These are phyloP conservation scores for Marasmius oreades DNA, from an alignment of 1,284 basidiomycete species.

Conservation along the genomic window DNA sequence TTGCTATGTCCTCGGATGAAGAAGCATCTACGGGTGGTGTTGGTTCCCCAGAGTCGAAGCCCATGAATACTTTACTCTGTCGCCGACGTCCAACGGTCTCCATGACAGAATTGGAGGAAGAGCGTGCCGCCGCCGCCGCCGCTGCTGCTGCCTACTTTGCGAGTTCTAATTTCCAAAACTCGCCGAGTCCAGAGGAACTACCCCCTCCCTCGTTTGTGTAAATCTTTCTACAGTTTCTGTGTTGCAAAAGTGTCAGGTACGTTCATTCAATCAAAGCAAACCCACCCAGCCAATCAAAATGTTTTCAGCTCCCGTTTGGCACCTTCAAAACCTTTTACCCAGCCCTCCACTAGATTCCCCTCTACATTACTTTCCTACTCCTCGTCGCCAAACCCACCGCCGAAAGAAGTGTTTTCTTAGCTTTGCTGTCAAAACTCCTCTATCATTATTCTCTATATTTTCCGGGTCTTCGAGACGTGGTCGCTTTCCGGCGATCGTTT, in stretches of 20 bases:
- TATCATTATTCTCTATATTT: slow-evolving; percentile 11
- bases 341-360: slow-evolving; percentile 11
- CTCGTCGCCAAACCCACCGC: slow-evolving; percentile 10
- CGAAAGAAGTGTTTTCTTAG: slow-evolving; percentile 14
- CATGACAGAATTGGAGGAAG: slow-evolving; percentile 19
- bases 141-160: slow-evolving; percentile 50
- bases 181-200: slow-evolving; percentile 72
- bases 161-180: slow-evolving; percentile 77
- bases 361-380: slow-evolving; percentile 2
- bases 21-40: slow-evolving; percentile 37
- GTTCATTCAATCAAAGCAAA: slow-evolving; percentile 8
- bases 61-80: slow-evolving; percentile 27
- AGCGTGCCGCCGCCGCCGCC: slow-evolving; percentile 18
- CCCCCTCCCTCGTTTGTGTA: slow-evolving; percentile 59
- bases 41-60: slow-evolving; percentile 28
- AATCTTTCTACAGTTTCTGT: slow-evolving; percentile 21
- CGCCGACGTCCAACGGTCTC: slow-evolving; percentile 8
- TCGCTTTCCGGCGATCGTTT: slow-evolving; percentile 6
- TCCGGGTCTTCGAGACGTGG: slow-evolving; percentile 12
- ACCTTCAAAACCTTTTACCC: too few relatives aligned
- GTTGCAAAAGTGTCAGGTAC: slow-evolving; percentile 10
- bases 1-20: slow-evolving; percentile 68
- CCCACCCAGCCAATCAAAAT: slow-evolving; percentile 14
- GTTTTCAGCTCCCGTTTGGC: too few relatives aligned
- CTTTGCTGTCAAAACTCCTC: slow-evolving; percentile 12